Percentiles rank a stretch among this genome's conserved stretches.
phyloP scores from a whole-genome alignment of 371 early-diverging fungal species.

The Mucor irregularis region DNA sequence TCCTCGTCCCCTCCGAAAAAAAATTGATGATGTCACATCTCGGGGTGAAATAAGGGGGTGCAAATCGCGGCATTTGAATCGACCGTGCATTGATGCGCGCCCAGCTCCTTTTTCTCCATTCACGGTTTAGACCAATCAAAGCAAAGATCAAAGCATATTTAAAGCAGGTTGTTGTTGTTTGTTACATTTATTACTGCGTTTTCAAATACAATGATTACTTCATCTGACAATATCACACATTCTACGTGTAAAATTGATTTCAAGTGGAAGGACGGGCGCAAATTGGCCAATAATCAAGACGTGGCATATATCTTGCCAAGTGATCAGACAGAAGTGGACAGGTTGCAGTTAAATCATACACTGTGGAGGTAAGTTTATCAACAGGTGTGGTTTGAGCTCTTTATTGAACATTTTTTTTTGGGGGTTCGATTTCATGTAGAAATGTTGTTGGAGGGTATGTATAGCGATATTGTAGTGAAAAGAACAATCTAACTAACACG shows the following conservation, averaged over 20 bases:
- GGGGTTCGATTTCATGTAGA: too few species aligned
- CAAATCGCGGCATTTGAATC: too few species aligned
- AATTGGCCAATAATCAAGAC: slow-evolving; percentile 27
- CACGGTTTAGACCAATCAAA: neutral
- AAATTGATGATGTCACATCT: slow-evolving; percentile 3
- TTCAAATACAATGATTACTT: neutral
- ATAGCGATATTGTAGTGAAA: neutral
- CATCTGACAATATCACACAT: neutral
- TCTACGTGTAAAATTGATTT: slow-evolving; percentile 3
- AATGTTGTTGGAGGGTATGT: slow-evolving; percentile 14
- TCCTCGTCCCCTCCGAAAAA: neutral
- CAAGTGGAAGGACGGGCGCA: slow-evolving; percentile 32
- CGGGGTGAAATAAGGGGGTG: too few species aligned
- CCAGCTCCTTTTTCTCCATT: too few species aligned
- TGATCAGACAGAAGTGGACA: slow-evolving; percentile 38
- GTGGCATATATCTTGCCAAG: slow-evolving; percentile 47
- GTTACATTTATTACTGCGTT: neutral
- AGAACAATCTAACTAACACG: neutral
- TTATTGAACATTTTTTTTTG: neutral
- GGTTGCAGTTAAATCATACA: slow-evolving; percentile 38
- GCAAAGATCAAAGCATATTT: neutral
- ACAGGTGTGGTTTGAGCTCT: too few species aligned
- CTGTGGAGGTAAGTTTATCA: slow-evolving; percentile 35
- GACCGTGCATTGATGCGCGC: too few species aligned
- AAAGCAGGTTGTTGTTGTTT: neutral